Evolutionary conservation across 2,329 filamentous ascomycete genomes (phyloP).

Genomic region (Ascochyta clinopodiicola): DNA sequence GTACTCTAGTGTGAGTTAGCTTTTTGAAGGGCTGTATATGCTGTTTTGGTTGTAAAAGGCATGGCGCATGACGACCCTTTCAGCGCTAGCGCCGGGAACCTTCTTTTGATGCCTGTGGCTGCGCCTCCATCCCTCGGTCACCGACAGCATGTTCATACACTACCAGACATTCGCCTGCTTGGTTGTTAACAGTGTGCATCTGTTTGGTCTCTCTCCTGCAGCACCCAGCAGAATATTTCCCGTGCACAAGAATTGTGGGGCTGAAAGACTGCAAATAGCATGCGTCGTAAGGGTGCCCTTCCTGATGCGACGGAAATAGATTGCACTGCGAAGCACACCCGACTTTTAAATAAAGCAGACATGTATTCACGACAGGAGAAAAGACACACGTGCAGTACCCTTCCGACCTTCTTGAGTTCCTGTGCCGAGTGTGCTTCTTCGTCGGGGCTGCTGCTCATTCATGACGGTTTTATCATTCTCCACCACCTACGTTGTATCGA

Average conservation of each 20-base stretch:
- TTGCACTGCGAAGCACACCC: conserved; percentile 4
- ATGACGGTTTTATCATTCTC: neutral
- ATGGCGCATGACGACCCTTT: no score
- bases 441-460: neutral
- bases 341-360: neutral
- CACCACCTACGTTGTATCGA: conserved; percentile 8
- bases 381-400: neutral
- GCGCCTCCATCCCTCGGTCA: conserved; percentile 16
- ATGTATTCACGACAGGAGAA: neutral
- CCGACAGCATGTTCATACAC: conserved; percentile 2
- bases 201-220: neutral
- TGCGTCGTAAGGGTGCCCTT: neutral
- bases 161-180: neutral
- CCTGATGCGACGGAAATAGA: neutral
- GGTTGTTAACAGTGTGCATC: neutral
- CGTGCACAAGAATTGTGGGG: neutral
- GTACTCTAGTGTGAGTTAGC: no score
- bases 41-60: no score
- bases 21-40: no score
- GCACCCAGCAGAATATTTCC: neutral
- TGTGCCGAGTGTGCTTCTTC: no score
- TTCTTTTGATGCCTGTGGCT: conserved; percentile 4
- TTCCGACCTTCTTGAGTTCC: no score
- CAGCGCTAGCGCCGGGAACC: neutral
- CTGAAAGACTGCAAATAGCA: conserved; percentile 3